These are phyloP conservation scores for Rasamsonia emersonii DNA, from an alignment of 2,329 filamentous ascomycete species.

Conservation along the genomic window DNA sequence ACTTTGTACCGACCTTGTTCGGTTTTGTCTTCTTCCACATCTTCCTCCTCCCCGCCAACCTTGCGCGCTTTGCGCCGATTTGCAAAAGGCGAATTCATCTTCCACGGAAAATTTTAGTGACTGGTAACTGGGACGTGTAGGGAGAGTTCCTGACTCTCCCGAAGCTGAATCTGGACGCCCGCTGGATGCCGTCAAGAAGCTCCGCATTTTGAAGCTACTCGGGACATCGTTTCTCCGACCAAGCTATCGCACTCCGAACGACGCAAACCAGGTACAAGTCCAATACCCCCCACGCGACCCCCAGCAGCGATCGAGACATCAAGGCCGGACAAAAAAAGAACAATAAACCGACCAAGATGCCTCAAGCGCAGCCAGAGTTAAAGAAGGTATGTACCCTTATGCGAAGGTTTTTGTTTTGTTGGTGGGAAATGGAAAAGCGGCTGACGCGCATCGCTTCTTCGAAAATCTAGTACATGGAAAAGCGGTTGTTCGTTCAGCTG, in stretches of 20 bases:
- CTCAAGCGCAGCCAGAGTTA: constrained; percentile 96
- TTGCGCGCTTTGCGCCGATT: constrained; percentile 63
- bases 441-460: constrained; percentile 11
- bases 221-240: constrained; percentile 29
- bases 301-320: constrained; percentile 16
- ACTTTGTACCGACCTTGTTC: constrained; percentile 34
- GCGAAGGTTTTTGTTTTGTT: constrained; percentile 5
- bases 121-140: too few relatives aligned
- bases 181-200: too few relatives aligned
- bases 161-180: too few relatives aligned
- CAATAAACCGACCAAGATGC: constrained; percentile 56
- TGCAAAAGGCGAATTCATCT: constrained; percentile 52
- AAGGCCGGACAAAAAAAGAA: constrained; percentile 12
- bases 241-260: constrained; percentile 17
- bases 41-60: constrained; percentile 60
- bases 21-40: constrained; percentile 40
- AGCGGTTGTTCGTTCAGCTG: constrained; percentile 93
- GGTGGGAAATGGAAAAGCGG: constrained; percentile 7
- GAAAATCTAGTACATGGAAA: constrained; percentile 80
- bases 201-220: constrained; percentile 16
- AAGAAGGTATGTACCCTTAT: constrained; percentile 65
- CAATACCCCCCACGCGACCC: too few relatives aligned
- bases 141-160: too few relatives aligned
- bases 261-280: constrained; percentile 11
- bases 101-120: too few relatives aligned